These are phyloP conservation scores for Trichoderma cornu-damae DNA, from an alignment of 2,329 filamentous ascomycete species.

Conservation along the genomic window DNA sequence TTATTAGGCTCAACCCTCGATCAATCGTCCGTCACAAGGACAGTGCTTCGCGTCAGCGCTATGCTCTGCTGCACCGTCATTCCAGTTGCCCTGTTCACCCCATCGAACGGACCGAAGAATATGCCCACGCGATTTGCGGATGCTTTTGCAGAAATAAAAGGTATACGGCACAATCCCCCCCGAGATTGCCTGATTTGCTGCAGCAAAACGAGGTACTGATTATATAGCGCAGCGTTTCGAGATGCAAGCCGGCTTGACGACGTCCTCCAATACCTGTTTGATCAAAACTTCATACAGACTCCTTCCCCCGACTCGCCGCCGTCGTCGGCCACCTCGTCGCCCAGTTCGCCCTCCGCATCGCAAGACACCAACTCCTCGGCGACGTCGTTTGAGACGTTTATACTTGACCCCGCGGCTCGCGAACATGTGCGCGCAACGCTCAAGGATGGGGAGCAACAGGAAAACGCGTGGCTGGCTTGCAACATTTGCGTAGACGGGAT, in stretches of 20 bases:
- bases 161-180: background rate
- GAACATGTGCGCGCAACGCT: slow-evolving; percentile 23
- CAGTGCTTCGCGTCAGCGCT: slow-evolving; percentile 25
- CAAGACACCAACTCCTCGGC: slow-evolving; percentile 18
- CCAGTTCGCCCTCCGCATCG: slow-evolving; percentile 21
- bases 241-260: slow-evolving; percentile 22
- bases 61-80: slow-evolving; percentile 26
- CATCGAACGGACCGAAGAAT: slow-evolving; percentile 13
- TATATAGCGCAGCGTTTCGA: slow-evolving; percentile 20
- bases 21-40: slow-evolving; percentile 24
- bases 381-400: slow-evolving; percentile 23
- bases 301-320: slow-evolving; percentile 20
- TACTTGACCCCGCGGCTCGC: slow-evolving; percentile 25
- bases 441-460: slow-evolving; percentile 21
- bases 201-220: too few relatives aligned
- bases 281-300: slow-evolving; percentile 26
- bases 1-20: slow-evolving; percentile 24
- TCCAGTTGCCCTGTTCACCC: slow-evolving; percentile 23
- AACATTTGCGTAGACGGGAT: slow-evolving; percentile 25
- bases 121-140: slow-evolving; percentile 19
- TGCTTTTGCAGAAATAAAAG: slow-evolving; percentile 21
- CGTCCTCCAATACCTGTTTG: slow-evolving; percentile 25
- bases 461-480: slow-evolving; percentile 27
- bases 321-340: slow-evolving; percentile 20
- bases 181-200: too few relatives aligned